phyloP scores from a whole-genome alignment of 176 grass and related monocot genomes.

The Oryza nivara region DNA sequence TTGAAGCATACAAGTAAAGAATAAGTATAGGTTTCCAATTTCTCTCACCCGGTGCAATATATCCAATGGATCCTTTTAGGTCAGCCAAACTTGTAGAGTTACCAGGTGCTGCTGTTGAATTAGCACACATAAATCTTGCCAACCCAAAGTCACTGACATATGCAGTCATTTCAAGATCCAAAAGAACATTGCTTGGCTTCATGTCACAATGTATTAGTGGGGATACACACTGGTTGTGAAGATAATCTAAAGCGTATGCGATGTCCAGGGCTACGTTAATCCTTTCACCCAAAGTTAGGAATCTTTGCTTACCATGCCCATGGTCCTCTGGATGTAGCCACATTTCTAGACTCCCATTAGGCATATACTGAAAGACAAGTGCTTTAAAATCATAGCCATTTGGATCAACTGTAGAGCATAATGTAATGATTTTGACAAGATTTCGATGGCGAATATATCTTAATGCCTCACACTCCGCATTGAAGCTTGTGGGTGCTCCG shows the following conservation, averaged over 20 bases:
- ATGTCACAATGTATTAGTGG: too few relatives aligned
- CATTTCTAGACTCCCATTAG: constrained; percentile 54
- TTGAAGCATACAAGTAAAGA: background rate
- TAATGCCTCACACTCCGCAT: constrained; percentile 46
- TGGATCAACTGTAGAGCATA: constrained; percentile 41
- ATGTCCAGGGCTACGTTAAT: too few relatives aligned
- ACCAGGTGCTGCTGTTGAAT: background rate
- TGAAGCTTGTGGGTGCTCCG: constrained; percentile 46
- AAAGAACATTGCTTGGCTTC: too few relatives aligned
- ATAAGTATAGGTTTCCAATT: background rate
- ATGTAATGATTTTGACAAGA: constrained; percentile 51
- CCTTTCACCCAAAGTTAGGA: too few relatives aligned
- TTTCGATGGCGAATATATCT: constrained; percentile 54
- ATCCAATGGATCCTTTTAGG: constrained; percentile 63
- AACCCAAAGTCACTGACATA: too few relatives aligned
- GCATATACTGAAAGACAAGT: constrained; percentile 56
- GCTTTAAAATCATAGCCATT: constrained; percentile 37
- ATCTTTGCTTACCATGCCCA: too few relatives aligned
- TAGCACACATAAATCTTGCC: background rate
- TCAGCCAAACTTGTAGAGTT: constrained; percentile 33
- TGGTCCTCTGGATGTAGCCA: too few relatives aligned
- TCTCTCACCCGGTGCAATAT: constrained; percentile 61
- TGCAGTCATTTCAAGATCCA: too few relatives aligned
- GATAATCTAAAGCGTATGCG: too few relatives aligned
- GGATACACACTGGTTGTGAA: too few relatives aligned